phyloP scores from a whole-genome alignment of 176 grass and related monocot genomes.

The Thinopyrum elongatum region DNA sequence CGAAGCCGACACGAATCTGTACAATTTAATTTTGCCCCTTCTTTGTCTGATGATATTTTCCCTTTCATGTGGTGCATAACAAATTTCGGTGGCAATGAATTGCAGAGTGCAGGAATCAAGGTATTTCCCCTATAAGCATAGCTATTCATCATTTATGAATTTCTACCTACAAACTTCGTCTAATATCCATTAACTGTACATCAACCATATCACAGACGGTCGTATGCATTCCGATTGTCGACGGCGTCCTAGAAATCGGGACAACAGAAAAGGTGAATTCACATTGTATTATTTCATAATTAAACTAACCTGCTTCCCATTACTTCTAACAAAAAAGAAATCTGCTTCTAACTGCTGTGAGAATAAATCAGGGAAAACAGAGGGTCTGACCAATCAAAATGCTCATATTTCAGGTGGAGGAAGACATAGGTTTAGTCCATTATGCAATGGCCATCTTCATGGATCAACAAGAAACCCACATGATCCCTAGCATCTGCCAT shows the following conservation, averaged over 20 bases:
- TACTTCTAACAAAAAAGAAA: not conserved
- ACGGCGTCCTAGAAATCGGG: constrained; percentile 83
- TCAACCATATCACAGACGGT: constrained; percentile 54
- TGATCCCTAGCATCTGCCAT: constrained; percentile 51
- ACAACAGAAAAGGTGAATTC: constrained; percentile 55
- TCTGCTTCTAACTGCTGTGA: not conserved
- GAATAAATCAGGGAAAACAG: not conserved
- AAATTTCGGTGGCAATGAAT: constrained; percentile 12
- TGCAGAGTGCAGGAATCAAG: constrained; percentile 83
- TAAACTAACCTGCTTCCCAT: not conserved
- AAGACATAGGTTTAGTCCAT: constrained; percentile 59
- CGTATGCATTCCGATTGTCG: constrained; percentile 61
- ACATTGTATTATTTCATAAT: not conserved
- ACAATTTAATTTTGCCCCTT: not conserved
- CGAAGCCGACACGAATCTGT: not conserved
- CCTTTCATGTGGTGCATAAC: constrained; percentile 15
- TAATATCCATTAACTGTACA: not conserved
- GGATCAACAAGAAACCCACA: constrained; percentile 41
- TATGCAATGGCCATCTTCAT: constrained; percentile 66
- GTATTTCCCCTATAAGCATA: constrained; percentile 29
- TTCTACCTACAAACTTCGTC: not conserved
- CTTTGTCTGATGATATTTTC: not conserved
- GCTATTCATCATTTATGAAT: not conserved
- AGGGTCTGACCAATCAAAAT: not conserved
- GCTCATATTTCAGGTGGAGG: constrained; percentile 59